phyloP scores from a whole-genome alignment of 2,329 filamentous ascomycete species.

The Rhynchosporium secalis region DNA sequence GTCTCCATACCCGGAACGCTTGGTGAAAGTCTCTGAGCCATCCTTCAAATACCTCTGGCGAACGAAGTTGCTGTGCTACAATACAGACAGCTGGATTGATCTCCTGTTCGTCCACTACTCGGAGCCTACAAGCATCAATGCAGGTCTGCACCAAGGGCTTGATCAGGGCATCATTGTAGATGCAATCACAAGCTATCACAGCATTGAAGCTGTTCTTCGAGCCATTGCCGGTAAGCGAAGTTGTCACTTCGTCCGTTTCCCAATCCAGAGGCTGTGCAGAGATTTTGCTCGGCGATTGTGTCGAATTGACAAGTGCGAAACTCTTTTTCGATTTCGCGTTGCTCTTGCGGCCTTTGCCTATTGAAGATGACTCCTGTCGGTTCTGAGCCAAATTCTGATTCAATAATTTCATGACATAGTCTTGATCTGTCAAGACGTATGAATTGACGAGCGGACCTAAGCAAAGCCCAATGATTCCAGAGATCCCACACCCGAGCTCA shows the following conservation, averaged over 20 bases:
- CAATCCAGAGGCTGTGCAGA: slow-evolving; percentile 72
- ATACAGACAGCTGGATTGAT: slow-evolving; percentile 66
- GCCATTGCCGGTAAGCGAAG: slow-evolving; percentile 36
- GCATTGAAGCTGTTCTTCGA: slow-evolving; percentile 60
- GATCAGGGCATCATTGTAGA: slow-evolving; percentile 90
- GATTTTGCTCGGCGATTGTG: slow-evolving; percentile 44
- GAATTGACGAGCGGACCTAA: slow-evolving; percentile 58
- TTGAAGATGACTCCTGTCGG: slow-evolving; percentile 22
- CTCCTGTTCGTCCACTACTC: slow-evolving; percentile 37
- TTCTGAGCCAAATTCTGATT: slow-evolving; percentile 74
- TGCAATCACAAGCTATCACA: slow-evolving; percentile 85
- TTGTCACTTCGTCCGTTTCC: slow-evolving; percentile 65
- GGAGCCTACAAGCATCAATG: slow-evolving; percentile 68
- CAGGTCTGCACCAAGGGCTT: slow-evolving; percentile 81
- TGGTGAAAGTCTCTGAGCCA: slow-evolving; percentile 72
- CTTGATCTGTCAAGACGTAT: slow-evolving; percentile 85
- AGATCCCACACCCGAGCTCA: slow-evolving; percentile 87
- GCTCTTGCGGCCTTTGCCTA: slow-evolving; percentile 29
- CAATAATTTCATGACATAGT: slow-evolving; percentile 78
- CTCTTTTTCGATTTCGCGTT: slow-evolving; percentile 31
- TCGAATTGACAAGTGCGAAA: background rate
- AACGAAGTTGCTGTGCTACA: slow-evolving; percentile 85
- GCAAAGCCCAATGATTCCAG: slow-evolving; percentile 72
- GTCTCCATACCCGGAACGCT: slow-evolving; percentile 73
- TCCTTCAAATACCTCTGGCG: slow-evolving; percentile 78